A percentile compares a stretch with the other conserved stretches of the same genome.
These are phyloP conservation scores for Orbilia quercus DNA, from an alignment of 2,329 filamentous ascomycete genomes.

Conservation along the genomic window DNA sequence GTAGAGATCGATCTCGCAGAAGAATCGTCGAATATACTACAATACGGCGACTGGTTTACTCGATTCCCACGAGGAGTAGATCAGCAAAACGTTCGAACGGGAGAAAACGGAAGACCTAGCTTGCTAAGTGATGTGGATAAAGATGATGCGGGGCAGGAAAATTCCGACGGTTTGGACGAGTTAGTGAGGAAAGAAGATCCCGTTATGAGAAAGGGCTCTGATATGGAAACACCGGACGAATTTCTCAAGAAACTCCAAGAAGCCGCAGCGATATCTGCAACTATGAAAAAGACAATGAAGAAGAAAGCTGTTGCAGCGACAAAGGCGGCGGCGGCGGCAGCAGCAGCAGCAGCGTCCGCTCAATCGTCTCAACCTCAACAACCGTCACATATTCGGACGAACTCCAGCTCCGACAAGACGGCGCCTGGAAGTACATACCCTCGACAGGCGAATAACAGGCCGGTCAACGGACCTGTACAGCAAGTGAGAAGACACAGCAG, in stretches of 20 bases:
- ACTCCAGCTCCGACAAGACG: slow-evolving; percentile 40
- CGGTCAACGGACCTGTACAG: slow-evolving; percentile 7
- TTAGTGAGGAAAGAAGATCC: slow-evolving; percentile 69
- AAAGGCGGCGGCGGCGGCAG: slow-evolving; percentile 15
- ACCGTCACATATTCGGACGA: slow-evolving; percentile 62
- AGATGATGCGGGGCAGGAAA: slow-evolving; percentile 9
- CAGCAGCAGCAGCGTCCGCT: slow-evolving; percentile 17
- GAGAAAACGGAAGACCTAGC: slow-evolving; percentile 25
- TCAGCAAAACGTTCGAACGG: slow-evolving; percentile 72
- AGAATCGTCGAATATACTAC: slow-evolving; percentile 74
- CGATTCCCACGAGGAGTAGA: slow-evolving; percentile 87
- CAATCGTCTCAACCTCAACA: slow-evolving; percentile 64
- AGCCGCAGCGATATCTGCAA: slow-evolving; percentile 66
- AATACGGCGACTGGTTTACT: slow-evolving; percentile 98
- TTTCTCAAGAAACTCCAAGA: slow-evolving; percentile 79
- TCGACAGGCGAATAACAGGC: slow-evolving; percentile 25
- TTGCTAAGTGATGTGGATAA: slow-evolving; percentile 12
- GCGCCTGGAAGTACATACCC: slow-evolving; percentile 14
- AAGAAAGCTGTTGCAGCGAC: slow-evolving; percentile 60
- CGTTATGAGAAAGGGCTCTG: slow-evolving; percentile 85
- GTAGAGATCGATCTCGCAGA: slow-evolving; percentile 33
- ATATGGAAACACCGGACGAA: slow-evolving; percentile 92
- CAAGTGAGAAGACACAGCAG: slow-evolving; percentile 46
- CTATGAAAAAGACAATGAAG: slow-evolving; percentile 67
- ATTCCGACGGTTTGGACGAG: slow-evolving; percentile 36